Base-by-base conservation (phyloP, 2,329 filamentous ascomycete genomes). In the Simplicillium aogashimaense region DNA sequence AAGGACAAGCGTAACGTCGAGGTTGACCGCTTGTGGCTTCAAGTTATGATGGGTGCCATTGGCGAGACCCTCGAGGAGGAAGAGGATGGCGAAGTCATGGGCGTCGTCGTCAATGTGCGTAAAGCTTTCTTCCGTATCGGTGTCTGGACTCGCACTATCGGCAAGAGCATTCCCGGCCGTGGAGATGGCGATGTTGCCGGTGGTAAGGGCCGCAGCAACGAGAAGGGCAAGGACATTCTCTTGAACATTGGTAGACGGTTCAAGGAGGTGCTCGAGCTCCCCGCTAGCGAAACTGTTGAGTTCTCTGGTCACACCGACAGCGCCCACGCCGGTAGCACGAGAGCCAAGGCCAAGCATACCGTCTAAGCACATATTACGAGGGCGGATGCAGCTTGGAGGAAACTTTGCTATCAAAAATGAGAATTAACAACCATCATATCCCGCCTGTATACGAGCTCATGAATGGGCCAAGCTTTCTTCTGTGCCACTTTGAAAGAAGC, bases 61-160 rank as follows among this genome's bases (percentile, higher is more conserved):
- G 92, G 92, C 57, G 94, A 98, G 75, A 97, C 90, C 18, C 83
- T 98, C 41, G 92, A 98, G 70, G 82, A 86, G 32, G 89, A 95
- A 58, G 82, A 83, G 29, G 92, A 97, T 58, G 89, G 89, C 53
- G 94, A 98, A 66, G 84, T 98, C 62, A 97, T 97, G 92, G 92
- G 92, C 49, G 94, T 98, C 29, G 92, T 98, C 18, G 89, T 97
- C 70, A 98, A 98, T 65, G 90, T 98, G 44, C 85, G 92, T 64
- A 95, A 95, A 72, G 89, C 85, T 38, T 97, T 98, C 71, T 98
- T 88, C 76, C 86, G 92, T 70, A 84, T 98, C 52, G 89, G 90
- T 59, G 79, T 97, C 53, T 98, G 94, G 92, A 98, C 92, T 47
- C 84, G 88, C 56, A 94, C 89, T 43, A 87, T 87, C 41, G 90